phyloP scores from a whole-genome alignment of 2,329 filamentous ascomycete genomes.

The Diaporthe batatas region DNA sequence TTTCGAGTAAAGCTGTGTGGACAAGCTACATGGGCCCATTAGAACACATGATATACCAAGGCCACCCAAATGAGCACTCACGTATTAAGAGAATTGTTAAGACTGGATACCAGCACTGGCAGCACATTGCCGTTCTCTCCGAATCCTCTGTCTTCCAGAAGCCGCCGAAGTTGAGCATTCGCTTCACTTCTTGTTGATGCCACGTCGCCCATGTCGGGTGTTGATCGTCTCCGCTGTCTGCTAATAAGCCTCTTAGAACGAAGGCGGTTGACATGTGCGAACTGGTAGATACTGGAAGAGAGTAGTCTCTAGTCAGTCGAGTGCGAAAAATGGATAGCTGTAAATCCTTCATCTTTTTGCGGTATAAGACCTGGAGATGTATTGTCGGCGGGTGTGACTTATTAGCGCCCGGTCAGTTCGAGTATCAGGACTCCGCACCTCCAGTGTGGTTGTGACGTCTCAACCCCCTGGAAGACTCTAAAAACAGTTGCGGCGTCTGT shows the following conservation, averaged over 20 bases:
- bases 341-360: background rate
- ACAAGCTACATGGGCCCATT: constrained; percentile 39
- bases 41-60: background rate
- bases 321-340: background rate
- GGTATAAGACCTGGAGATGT: background rate
- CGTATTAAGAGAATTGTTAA: background rate
- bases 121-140: background rate
- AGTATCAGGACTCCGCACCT: background rate
- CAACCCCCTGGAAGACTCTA: background rate
- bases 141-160: background rate
- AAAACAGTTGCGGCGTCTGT: background rate
- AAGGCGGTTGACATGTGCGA: background rate
- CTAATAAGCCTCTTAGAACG: background rate
- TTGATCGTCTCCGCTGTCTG: background rate
- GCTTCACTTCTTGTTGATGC: constrained; percentile 13
- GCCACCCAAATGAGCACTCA: background rate
- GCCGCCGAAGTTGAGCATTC: background rate
- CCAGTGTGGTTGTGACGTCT: background rate
- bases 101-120: background rate
- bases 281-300: background rate
- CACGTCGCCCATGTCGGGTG: background rate
- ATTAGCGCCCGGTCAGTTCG: background rate
- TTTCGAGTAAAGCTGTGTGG: constrained; percentile 49
- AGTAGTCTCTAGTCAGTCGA: background rate
- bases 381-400: background rate